phyloP scores from a whole-genome alignment of 176 grass and related monocot species.

The Carex littledalei region DNA sequence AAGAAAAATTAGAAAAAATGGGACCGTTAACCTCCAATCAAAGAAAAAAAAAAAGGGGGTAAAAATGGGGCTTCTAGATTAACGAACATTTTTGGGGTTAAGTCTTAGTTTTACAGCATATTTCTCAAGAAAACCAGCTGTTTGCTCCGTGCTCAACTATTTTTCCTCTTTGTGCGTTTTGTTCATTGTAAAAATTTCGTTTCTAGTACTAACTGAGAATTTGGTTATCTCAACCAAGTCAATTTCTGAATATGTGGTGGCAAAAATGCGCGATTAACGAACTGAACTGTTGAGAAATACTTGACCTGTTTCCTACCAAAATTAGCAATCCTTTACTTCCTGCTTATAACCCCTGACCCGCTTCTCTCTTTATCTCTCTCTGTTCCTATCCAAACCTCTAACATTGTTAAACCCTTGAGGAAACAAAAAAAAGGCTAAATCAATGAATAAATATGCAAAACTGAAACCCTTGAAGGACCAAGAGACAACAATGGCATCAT shows the following conservation, averaged over 20 bases:
- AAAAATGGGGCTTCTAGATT: not conserved
- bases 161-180: not conserved
- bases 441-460: constrained; percentile 7
- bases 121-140: not conserved
- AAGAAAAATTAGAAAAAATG: not conserved
- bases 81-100: not conserved
- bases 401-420: not conserved
- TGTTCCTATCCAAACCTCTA: not conserved
- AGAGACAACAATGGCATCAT: constrained; percentile 9
- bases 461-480: constrained; percentile 6
- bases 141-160: not conserved
- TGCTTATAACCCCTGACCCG: not conserved
- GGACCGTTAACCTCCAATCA: too few relatives aligned
- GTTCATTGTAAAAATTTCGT: not conserved
- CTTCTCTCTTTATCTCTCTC: not conserved
- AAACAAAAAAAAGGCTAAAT: not conserved
- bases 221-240: not conserved
- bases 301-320: constrained; percentile 11
- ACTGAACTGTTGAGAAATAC: not conserved
- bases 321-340: constrained; percentile 12
- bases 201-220: not conserved
- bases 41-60: too few relatives aligned
- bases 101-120: not conserved
- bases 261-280: not conserved
- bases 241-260: not conserved